Evolutionary conservation across 148 eudicot genomes (phyloP), one percentile per base, ranked within the genome.

Genomic region (Drosera capensis): DNA sequence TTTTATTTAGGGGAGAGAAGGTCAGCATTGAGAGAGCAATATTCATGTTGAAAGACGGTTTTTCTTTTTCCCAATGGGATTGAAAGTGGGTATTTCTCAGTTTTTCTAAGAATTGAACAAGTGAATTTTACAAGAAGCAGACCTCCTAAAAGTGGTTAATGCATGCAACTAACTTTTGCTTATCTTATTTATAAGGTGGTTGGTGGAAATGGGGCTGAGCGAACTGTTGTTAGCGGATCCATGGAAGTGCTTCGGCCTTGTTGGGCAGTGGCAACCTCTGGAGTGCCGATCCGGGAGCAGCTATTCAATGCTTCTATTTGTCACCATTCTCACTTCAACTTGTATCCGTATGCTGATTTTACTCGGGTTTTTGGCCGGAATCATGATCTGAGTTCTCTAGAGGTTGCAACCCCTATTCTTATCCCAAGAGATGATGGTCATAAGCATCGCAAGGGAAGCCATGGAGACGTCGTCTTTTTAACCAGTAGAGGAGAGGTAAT

Each of bases 221-320:
- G 74, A 56, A 78, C 80, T 49, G 95, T 92, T 54, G 87, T 81
- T 14, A 92, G 88, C 61, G 99, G 99, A 62, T 92, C 95, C 42
- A 92, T 92, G 95, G 99, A 92, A 60, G 93, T 92, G 46, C 80
- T 92, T 48, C 82, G 80, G 29, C 99, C 99, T 45, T 92, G 99
- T 61, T 92, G 94, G 95, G 99, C 99, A 50, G 67, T 92, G 55
- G 99, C 99, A 54, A 92, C 95, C 16, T 92, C 99, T 49, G 99
- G 99, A 24, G 95, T 92, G 41, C 95, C 99, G 23, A 95, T 92
- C 30, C 82, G 99, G 40, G 95, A 92, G 58, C 99, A 85, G 50
- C 94, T 92, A 14, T 92, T 92, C 40, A 92, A 92, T 74, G 99
- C 84, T 49, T 85, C 99, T 19, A 92, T 92, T 29, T 85, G 99